These are phyloP conservation scores for Aspergillus sp. DNA, from an alignment of 2,329 filamentous ascomycete species.

Conservation along the genomic window DNA sequence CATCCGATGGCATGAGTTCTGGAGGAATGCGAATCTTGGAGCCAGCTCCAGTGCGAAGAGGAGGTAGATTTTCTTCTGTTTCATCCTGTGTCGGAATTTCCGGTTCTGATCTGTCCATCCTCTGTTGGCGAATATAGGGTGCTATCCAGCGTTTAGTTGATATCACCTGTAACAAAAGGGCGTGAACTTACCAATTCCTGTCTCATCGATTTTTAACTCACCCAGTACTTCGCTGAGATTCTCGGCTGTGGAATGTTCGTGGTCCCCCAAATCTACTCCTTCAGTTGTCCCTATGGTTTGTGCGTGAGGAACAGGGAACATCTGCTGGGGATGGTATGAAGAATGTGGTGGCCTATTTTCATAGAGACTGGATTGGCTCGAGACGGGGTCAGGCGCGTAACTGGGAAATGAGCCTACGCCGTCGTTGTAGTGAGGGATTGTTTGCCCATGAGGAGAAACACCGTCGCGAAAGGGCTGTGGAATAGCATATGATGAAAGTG, in stretches of 20 bases:
- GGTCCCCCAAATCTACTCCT: constrained; percentile 55
- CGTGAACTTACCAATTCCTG: constrained; percentile 69
- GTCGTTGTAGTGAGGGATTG: constrained; percentile 45
- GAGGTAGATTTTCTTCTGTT: constrained; percentile 68
- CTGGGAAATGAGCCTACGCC: constrained; percentile 41
- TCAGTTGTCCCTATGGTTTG: constrained; percentile 32
- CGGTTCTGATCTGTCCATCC: constrained; percentile 49
- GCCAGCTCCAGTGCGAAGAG: constrained; percentile 66
- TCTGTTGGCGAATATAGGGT: constrained; percentile 75
- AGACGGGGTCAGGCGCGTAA: constrained; percentile 31
- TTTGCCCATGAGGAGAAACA: constrained; percentile 53
- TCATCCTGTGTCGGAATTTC: constrained; percentile 65
- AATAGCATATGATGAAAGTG: constrained; percentile 55
- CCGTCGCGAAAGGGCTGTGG: constrained; percentile 43
- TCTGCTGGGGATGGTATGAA: constrained; percentile 28
- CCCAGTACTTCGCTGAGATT: constrained; percentile 80
- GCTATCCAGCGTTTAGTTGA: constrained; percentile 51
- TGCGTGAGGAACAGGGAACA: constrained; percentile 27
- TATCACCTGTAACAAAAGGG: neutral
- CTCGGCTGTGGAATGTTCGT: constrained; percentile 66
- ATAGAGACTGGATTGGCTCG: constrained; percentile 31
- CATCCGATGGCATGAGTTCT: constrained; percentile 87
- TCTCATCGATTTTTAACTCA: constrained; percentile 81
- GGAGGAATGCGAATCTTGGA: constrained; percentile 83
- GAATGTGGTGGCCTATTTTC: constrained; percentile 31